A percentile compares a stretch with the other conserved stretches of the same genome.
phyloP scores from a whole-genome alignment of 2,329 filamentous ascomycete species.

The Herpotrichia juniperi region DNA sequence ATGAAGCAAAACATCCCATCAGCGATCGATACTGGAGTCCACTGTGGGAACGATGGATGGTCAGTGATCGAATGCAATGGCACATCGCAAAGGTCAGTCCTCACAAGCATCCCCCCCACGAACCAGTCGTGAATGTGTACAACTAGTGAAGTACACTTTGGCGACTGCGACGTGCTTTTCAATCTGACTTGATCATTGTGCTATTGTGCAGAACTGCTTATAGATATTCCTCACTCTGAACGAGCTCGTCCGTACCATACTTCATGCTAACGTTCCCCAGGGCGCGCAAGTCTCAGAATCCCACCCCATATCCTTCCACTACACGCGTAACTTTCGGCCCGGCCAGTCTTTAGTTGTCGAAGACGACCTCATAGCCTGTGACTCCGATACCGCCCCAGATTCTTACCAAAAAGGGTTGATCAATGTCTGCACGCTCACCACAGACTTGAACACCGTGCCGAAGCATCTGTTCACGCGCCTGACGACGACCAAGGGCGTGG shows the following conservation, averaged over 20 bases:
- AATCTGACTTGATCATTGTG: not conserved
- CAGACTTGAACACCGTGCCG: slow-evolving; percentile 77
- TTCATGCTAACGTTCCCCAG: slow-evolving; percentile 51
- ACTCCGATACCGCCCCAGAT: slow-evolving; percentile 69
- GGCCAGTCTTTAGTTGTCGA: slow-evolving; percentile 79
- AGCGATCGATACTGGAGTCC: slow-evolving; percentile 80
- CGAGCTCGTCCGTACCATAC: too few species aligned
- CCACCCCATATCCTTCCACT: slow-evolving; percentile 79
- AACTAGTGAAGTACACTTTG: too few species aligned
- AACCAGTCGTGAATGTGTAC: too few species aligned
- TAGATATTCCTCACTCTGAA: too few species aligned
- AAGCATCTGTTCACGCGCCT: slow-evolving; percentile 74
- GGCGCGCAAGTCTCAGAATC: slow-evolving; percentile 77
- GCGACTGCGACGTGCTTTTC: too few species aligned
- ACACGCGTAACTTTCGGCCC: slow-evolving; percentile 82
- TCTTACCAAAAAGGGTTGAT: slow-evolving; percentile 59
- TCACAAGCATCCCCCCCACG: too few species aligned
- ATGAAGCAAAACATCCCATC: slow-evolving; percentile 74
- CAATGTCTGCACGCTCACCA: slow-evolving; percentile 80
- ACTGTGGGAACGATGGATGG: slow-evolving; percentile 83
- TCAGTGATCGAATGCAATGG: slow-evolving; percentile 84
- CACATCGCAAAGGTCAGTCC: slow-evolving; percentile 80
- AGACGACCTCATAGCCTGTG: slow-evolving; percentile 79
- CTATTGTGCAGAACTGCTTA: too few species aligned
- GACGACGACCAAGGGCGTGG: slow-evolving; percentile 78